These are phyloP conservation scores for Podaxis carcinomalis DNA, from an alignment of 768 basidiomycete species.

Conservation along the genomic window DNA sequence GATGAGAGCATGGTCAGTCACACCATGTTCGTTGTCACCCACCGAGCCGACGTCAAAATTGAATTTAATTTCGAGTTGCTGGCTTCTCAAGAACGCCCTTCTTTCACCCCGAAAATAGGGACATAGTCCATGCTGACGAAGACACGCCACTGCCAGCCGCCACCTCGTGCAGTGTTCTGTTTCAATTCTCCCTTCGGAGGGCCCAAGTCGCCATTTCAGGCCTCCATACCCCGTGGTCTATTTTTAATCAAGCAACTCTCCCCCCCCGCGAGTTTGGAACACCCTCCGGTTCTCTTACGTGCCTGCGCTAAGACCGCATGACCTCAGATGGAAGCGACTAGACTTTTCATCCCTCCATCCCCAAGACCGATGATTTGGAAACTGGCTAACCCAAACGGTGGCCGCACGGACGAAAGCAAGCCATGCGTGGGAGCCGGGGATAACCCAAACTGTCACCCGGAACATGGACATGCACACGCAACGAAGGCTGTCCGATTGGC, in stretches of 20 bases:
- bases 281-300: no score
- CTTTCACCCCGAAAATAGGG: no score
- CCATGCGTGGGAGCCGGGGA: not conserved
- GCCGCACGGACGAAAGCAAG: not conserved
- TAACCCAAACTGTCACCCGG: not conserved
- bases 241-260: not conserved
- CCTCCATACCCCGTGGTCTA: not conserved
- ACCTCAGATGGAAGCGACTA: not conserved
- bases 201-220: not conserved
- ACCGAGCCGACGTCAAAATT: no score
- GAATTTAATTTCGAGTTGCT: no score
- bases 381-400: no score
- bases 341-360: not conserved
- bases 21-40: not conserved
- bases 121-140: no score
- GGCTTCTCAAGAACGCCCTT: no score
- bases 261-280: not conserved
- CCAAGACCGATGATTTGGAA: no score
- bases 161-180: not conserved
- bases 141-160: not conserved
- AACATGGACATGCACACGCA: not conserved
- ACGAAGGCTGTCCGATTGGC: not conserved
- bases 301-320: not conserved
- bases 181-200: not conserved
- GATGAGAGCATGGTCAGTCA: not conserved